Conservation (phyloP, 1,284 basidiomycete genomes). For the Moesziomyces antarcticus region DNA sequence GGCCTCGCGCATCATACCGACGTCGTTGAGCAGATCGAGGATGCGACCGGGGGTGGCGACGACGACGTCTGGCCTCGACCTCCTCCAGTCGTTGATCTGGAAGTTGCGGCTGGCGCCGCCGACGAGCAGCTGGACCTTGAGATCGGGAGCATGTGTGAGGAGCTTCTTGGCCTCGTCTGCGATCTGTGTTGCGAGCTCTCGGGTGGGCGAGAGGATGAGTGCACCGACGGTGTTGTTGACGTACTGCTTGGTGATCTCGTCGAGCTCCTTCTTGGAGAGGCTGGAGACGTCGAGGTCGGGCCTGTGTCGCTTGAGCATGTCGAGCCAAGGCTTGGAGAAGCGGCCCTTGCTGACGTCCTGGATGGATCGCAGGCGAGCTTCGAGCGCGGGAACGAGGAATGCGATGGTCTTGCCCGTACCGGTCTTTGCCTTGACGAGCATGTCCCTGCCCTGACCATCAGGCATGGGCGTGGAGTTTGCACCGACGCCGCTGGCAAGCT, state of each 20-base stretch:
- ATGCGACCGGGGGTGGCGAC: constrained; percentile 93
- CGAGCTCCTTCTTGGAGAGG: constrained; percentile 49
- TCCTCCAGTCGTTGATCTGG: constrained; percentile 78
- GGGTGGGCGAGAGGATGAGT: constrained; percentile 90
- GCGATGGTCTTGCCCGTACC: constrained; percentile 68
- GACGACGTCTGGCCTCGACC: constrained; percentile 81
- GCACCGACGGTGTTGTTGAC: constrained; percentile 73
- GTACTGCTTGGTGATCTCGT: constrained; percentile 37
- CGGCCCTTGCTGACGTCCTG: constrained; percentile 45
- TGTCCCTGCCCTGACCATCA: constrained; percentile 65
- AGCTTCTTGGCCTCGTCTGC: constrained; percentile 84
- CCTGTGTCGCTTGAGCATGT: constrained; percentile 58
- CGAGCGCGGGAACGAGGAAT: constrained; percentile 66
- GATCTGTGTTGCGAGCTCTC: constrained; percentile 94
- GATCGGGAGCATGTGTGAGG: constrained; percentile 72
- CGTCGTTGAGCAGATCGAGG: constrained; percentile 77
- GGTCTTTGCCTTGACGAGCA: constrained; percentile 67
- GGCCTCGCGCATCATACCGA: constrained; percentile 52
- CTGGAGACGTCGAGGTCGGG: constrained; percentile 52
- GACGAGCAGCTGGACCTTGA: constrained; percentile 77
- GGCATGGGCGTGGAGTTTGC: constrained; percentile 27
- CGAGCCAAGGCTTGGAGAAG: constrained; percentile 39
- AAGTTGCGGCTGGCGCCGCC: constrained; percentile 79
- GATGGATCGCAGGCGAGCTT: constrained; percentile 63
- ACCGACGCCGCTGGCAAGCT: constrained; percentile 61